Evolutionary conservation across 148 eudicot species (phyloP), one percentile per base, ranked within the genome.

Genomic region (Polygonum aviculare): DNA sequence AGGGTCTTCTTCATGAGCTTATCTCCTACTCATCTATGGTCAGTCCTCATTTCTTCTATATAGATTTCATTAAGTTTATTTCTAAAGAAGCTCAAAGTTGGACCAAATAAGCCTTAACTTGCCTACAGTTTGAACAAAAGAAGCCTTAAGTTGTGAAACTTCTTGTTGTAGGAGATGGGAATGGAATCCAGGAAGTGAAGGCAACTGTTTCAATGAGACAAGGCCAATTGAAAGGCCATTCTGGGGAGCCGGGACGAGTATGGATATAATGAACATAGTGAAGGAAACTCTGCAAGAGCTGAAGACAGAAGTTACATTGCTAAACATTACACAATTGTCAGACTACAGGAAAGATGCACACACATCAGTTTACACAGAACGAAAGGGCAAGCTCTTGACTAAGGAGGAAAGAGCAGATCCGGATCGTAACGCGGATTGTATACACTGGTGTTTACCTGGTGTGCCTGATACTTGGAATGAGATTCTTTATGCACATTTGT

Each of bases 21-120:
- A 87, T 94, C 98, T 77, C 97, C 98, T 76, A 94, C 98, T 39
- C 98, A 94, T 82, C 76, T 94, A 75, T 94, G 98, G 98, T 92
- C 48, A 88, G 93, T 77, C 50, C 12, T n/a, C 0, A 72, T 9
- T 19, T 45, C 47, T 45, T 45, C 47, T 22, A 21, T 72, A 67
- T 2, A 67, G 3, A 41, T 14, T 35, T 14, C 8, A 33, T 59
- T 0, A 59, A 59, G 3, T 21, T 62, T 26, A 26, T 26, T 26
- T 26, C 31, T 26, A 26, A 26, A 26, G 7, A 12, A 31, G 8
- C 39, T 67, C 18, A 8, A 2, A 65, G n/a, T 16, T 50, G 54
- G 3, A 44, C n/a, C 54, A 50, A 50, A 12, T 18, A 12, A 16
- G 54, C n/a, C 54, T 44, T 44, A 2, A 6, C 9, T 44, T 7